Conservation (phyloP, 2,329 filamentous ascomycete species). For the Fusarium nygamai region DNA sequence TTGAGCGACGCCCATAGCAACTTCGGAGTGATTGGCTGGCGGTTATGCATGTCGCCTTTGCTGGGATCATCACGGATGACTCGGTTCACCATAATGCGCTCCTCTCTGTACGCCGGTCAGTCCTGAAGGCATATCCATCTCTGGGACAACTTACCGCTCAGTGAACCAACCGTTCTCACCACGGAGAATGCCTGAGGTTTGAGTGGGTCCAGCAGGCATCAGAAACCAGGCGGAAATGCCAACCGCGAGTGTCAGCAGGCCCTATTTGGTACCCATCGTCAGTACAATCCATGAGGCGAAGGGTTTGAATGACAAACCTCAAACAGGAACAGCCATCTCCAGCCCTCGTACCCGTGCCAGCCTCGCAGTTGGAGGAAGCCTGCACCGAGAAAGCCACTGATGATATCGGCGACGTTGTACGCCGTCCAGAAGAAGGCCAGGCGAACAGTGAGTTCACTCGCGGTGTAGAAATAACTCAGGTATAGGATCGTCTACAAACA, state of each 20-base stretch:
- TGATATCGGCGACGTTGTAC: not conserved
- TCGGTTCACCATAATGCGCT: not conserved
- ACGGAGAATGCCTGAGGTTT: not conserved
- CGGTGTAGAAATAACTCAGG: not conserved
- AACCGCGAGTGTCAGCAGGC: not conserved
- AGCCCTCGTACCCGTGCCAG: not conserved
- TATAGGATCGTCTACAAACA: not conserved
- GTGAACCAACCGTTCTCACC: not conserved
- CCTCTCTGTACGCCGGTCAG: not conserved
- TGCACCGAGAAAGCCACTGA: not conserved
- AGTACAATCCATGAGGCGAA: rapidly evolving
- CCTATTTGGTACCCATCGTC: not conserved
- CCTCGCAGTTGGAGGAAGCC: not conserved
- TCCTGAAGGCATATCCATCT: rapidly evolving
- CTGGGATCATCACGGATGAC: not conserved
- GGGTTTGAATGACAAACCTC: not conserved
- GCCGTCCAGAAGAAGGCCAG: not conserved
- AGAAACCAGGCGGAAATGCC: not conserved
- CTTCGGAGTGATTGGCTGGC: not conserved
- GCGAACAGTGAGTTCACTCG: not conserved
- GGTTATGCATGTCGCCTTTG: not conserved
- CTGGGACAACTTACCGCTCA: not conserved
- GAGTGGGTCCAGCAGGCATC: not conserved
- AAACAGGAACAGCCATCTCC: not conserved
- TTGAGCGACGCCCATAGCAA: not conserved